Percentiles rank a stretch among this genome's conserved stretches.
Conservation (phyloP, 1,284 basidiomycete genomes). For the Leccinum insigne region DNA sequence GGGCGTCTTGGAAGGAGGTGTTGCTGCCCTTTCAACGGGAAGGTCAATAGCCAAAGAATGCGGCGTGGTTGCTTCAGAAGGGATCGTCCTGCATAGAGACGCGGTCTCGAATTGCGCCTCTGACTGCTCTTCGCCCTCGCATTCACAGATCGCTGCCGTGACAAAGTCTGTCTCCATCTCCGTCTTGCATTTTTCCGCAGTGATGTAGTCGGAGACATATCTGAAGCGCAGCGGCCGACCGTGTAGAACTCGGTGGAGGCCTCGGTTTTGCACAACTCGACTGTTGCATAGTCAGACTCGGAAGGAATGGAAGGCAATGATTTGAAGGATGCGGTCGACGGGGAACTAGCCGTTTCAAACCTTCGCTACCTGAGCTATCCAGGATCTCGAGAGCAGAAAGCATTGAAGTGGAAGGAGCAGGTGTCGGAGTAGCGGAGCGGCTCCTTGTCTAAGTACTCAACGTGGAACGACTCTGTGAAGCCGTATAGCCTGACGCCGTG, state of each 20-base stretch:
- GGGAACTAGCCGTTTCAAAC: constrained; percentile 35
- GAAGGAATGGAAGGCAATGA: constrained; percentile 55
- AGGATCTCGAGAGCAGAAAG: constrained; percentile 33
- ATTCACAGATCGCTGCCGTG: constrained; percentile 50
- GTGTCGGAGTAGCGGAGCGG: too few relatives aligned
- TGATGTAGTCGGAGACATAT: constrained; percentile 44
- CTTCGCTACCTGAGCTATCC: constrained; percentile 34
- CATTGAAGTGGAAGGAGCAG: not conserved
- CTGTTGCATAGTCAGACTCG: constrained; percentile 50
- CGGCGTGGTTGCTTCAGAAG: constrained; percentile 43
- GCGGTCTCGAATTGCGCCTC: constrained; percentile 55
- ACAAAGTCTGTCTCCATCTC: constrained; percentile 49
- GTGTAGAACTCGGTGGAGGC: constrained; percentile 54
- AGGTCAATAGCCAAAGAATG: constrained; percentile 30
- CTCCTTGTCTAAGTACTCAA: too few relatives aligned
- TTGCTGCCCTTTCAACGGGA: constrained; percentile 23
- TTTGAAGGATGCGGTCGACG: constrained; percentile 44
- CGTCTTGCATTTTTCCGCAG: constrained; percentile 51
- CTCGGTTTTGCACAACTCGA: constrained; percentile 44
- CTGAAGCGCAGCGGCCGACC: constrained; percentile 36
- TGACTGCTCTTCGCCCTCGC: constrained; percentile 40
- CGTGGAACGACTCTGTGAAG: constrained; percentile 32
- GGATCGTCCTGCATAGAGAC: constrained; percentile 41
- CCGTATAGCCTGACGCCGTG: constrained; percentile 25
- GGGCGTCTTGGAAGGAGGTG: constrained; percentile 34